A percentile compares a stretch with the other conserved stretches of the same genome.
phyloP scores from a whole-genome alignment of 768 basidiomycete species.

The Boletus pseudopeckii region DNA sequence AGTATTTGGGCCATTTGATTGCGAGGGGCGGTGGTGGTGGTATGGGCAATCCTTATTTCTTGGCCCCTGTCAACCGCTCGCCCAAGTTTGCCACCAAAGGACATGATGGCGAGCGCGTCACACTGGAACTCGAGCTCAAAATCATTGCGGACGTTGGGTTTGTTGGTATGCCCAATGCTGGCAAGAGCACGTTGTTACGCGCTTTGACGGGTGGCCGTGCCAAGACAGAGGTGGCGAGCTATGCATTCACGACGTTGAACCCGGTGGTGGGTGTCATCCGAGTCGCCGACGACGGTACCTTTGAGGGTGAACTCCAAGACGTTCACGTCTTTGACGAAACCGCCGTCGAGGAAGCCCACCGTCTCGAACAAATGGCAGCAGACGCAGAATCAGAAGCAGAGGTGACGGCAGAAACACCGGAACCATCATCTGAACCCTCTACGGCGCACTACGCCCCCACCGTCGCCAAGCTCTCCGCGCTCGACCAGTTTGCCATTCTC shows the following conservation, averaged over 20 bases:
- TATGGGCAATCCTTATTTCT: slow-evolving; percentile 85
- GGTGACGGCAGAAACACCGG: not conserved
- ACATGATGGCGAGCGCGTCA: slow-evolving; percentile 65
- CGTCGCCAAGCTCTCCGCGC: slow-evolving; percentile 15
- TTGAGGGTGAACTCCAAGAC: slow-evolving; percentile 55
- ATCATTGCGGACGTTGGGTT: slow-evolving; percentile 92
- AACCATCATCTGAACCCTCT: not conserved
- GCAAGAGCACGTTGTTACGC: slow-evolving; percentile 86
- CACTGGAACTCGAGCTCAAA: slow-evolving; percentile 89
- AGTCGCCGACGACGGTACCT: slow-evolving; percentile 73
- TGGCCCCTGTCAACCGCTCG: slow-evolving; percentile 61
- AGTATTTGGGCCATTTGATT: slow-evolving; percentile 60
- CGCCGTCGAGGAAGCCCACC: slow-evolving; percentile 44
- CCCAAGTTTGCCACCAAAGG: slow-evolving; percentile 88
- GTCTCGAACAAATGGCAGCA: slow-evolving; percentile 36
- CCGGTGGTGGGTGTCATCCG: slow-evolving; percentile 91
- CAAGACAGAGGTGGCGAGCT: slow-evolving; percentile 80
- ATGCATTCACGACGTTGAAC: slow-evolving; percentile 94
- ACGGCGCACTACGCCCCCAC: not conserved
- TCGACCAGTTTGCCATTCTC: slow-evolving; percentile 51
- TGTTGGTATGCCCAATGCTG: slow-evolving; percentile 95
- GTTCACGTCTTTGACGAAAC: slow-evolving; percentile 66
- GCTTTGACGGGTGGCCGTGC: slow-evolving; percentile 85
- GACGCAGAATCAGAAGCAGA: slow-evolving; percentile 28
- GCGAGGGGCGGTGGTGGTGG: slow-evolving; percentile 80